Conservation (phyloP, 75 land plant genomes). For the Pinus taeda region DNA sequence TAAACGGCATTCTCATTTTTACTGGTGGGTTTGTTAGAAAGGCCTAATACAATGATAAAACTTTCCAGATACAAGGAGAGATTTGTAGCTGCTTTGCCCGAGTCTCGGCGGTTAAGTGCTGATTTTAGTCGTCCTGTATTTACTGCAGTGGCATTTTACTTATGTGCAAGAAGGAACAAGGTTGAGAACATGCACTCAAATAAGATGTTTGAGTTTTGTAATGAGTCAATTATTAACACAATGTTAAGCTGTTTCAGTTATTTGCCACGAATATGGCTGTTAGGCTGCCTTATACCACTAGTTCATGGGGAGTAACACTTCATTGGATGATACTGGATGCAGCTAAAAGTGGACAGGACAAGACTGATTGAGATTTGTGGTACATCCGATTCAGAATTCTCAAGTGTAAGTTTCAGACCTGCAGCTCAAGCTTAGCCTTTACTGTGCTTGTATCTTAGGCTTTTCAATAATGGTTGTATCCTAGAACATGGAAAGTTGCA, state of each 20-base stretch:
- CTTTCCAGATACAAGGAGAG: slow-evolving; percentile 74
- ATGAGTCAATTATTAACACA: too few species aligned
- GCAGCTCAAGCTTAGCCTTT: too few species aligned
- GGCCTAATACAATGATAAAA: too few species aligned
- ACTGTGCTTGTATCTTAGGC: too few species aligned
- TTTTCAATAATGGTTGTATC: too few species aligned
- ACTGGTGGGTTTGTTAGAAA: too few species aligned
- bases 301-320: too few species aligned
- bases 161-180: slow-evolving; percentile 93
- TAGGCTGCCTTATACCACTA: too few species aligned
- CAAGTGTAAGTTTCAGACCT: slow-evolving; percentile 40
- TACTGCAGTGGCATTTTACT: slow-evolving; percentile 88
- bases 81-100: slow-evolving; percentile 80
- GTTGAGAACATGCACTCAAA: slow-evolving; percentile 15
- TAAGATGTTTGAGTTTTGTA: neutral
- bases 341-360: slow-evolving; percentile 90
- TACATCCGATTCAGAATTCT: slow-evolving; percentile 88
- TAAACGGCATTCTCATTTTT: too few species aligned
- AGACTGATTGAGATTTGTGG: slow-evolving; percentile 88
- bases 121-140: slow-evolving; percentile 90
- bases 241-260: too few species aligned
- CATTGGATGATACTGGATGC: slow-evolving; percentile 10
- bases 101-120: slow-evolving; percentile 64
- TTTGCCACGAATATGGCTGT: too few species aligned
- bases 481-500: too few species aligned